Conservation (phyloP, 73 alveolate genomes). For the Paramecium bursaria region DNA sequence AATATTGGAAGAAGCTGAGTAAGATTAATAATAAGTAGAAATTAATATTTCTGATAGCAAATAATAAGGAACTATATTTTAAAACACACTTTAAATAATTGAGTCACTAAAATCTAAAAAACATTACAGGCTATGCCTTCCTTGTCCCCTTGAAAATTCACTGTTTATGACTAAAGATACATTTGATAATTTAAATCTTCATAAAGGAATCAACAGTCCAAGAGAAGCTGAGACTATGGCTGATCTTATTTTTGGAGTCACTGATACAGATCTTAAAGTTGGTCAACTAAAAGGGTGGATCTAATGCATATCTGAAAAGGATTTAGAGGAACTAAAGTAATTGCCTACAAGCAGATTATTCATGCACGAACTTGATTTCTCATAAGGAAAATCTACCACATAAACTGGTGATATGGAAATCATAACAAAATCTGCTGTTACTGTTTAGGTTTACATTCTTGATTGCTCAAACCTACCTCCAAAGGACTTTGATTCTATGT, state of each 20-base stretch:
- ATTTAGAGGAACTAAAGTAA: conserved; percentile 59
- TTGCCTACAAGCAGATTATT: background rate
- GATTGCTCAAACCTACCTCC: conserved; percentile 88
- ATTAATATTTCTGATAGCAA: background rate
- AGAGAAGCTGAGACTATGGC: conserved; percentile 71
- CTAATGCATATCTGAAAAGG: conserved; percentile 31
- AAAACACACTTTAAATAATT: too few relatives aligned
- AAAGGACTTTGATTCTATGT: conserved; percentile 88
- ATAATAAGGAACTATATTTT: too few relatives aligned
- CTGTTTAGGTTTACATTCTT: conserved; percentile 88
- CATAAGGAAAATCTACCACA: conserved; percentile 44
- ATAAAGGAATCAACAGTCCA: conserved; percentile 47
- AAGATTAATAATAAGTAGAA: background rate
- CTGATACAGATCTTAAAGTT: conserved; percentile 4
- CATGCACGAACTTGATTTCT: conserved; percentile 20
- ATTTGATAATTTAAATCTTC: conserved; percentile 44
- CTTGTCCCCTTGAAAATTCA: conserved; percentile 57
- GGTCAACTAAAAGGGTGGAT: conserved; percentile 68
- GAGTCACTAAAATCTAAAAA: conserved; percentile 31
- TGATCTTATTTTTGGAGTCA: conserved; percentile 35
- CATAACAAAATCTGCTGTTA: conserved; percentile 73
- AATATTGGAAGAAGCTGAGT: background rate
- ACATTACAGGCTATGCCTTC: conserved; percentile 36
- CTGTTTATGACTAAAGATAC: conserved; percentile 46
- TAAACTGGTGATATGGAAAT: conserved; percentile 64